Evolutionary conservation across 129 eudicot species (phyloP), one percentile per base, ranked within the genome.

Genomic region (Chrysanthemum seticuspe): DNA sequence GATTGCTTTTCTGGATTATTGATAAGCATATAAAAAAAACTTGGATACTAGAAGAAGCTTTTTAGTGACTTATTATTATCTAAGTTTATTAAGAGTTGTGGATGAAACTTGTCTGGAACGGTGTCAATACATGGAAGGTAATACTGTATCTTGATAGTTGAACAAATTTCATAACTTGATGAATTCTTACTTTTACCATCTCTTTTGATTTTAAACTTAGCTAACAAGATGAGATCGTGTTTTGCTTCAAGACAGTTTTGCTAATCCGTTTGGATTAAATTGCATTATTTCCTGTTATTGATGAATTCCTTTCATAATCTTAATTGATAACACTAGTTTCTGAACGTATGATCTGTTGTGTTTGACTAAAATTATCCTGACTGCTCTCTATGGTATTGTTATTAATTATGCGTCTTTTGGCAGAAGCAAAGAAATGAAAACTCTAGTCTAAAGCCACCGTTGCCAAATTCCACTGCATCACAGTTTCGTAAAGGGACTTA

Each of bases 401-500:
- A 62, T 49, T 45, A 9, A 63, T 52, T 31, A 27, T 67, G 11
- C 68, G 49, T 66, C 55, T 56, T 78, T 58, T 82, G 66, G 81
- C 96, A 93, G 98, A 90, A 82, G 82, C 89, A 88, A 84, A 80
- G 53, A 70, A 85, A 77, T 69, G 91, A 87, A 57, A 90, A 81
- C 50, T 80, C 90, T 27, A 87, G 65, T 79, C 84, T 82, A 10
- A 90, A 86, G 83, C 99, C 99, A 65, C 97, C 97, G 23, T 87
- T 88, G 63, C 97, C 99, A 48, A 85, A 76, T 73, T 69, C 73
- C 49, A 82, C 86, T 77, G 91, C 87, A 58, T 84, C 97, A 60
- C 99, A 90, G 70, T 90, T 94, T 79, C 87, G 99, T 48, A 94
- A 90, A 78, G 99, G 99, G 79, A 84, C 99, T 36, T 94, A 94